A percentile compares a stretch with the other conserved stretches of the same genome.
Conservation (phyloP, 1,284 basidiomycete genomes). For the Malassezia yamatoensis region DNA sequence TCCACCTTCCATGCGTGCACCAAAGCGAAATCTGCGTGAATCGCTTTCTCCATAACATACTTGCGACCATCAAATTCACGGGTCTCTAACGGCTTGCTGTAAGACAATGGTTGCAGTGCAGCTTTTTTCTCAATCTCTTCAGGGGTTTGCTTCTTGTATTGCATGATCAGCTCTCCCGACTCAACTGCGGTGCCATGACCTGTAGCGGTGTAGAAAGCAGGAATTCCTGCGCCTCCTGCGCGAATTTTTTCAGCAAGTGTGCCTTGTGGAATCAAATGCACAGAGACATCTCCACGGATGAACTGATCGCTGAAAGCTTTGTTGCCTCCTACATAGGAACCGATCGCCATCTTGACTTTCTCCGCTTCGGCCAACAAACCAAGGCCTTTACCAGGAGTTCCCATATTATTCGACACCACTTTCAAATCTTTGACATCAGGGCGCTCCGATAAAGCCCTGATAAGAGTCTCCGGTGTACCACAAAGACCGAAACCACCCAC, state of each 20-base stretch:
- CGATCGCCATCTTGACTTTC: conserved; percentile 38
- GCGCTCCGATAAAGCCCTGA: conserved; percentile 30
- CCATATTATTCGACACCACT: conserved; percentile 44
- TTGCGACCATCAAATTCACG: conserved; percentile 69
- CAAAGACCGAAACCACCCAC: conserved; percentile 45
- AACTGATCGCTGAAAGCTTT: conserved; percentile 43
- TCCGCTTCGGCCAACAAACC: conserved; percentile 30
- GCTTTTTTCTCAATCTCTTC: conserved; percentile 6
- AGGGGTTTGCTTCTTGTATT: conserved; percentile 35
- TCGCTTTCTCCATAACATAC: conserved; percentile 77
- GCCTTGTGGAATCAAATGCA: conserved; percentile 44
- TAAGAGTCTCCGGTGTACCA: conserved; percentile 44
- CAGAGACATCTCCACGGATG: conserved; percentile 33
- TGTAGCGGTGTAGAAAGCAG: conserved; percentile 89
- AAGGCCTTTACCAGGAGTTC: conserved; percentile 36
- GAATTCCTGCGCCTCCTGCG: conserved; percentile 85
- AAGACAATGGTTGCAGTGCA: not conserved
- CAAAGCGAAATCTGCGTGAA: conserved; percentile 78
- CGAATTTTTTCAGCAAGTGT: conserved; percentile 83
- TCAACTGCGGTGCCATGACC: conserved; percentile 54
- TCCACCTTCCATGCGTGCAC: conserved; percentile 92
- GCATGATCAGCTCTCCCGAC: conserved; percentile 48
- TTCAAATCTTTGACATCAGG: conserved; percentile 32
- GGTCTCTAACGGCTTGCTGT: conserved; percentile 51
- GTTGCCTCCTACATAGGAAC: conserved; percentile 45